Percentiles rank a stretch among this genome's conserved stretches.
These are phyloP conservation scores for Cardiospermum halicacabum DNA, from an alignment of 345 rosid species.

Conservation along the genomic window DNA sequence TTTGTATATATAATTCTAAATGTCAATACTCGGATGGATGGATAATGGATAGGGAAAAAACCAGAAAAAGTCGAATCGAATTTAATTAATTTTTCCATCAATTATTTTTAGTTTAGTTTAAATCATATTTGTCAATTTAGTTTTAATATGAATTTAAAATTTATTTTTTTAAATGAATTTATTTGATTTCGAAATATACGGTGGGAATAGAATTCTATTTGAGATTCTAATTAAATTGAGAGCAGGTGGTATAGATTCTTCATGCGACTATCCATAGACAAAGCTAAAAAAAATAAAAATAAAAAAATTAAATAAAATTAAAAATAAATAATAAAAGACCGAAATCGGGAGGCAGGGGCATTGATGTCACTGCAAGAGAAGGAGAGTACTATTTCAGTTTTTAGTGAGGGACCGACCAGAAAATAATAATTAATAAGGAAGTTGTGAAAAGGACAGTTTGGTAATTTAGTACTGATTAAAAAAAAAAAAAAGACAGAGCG, in stretches of 20 bases:
- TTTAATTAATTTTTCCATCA: no score
- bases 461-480: constrained; percentile 19
- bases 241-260: not conserved
- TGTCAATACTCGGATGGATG: no score
- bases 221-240: not conserved
- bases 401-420: not conserved
- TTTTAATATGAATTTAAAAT: no score
- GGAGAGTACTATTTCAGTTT: not conserved
- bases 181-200: no score
- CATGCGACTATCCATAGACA: not conserved
- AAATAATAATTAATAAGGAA: not conserved
- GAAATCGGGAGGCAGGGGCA: not conserved
- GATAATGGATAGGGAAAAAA: no score
- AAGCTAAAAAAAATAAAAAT: not conserved
- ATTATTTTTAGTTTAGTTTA: no score
- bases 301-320: no score
- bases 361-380: not conserved
- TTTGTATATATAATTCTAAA: no score
- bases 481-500: constrained; percentile 5
- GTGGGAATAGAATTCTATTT: not conserved
- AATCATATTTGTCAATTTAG: no score
- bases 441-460: constrained; percentile 13
- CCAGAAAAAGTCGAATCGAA: no score
- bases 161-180: no score
- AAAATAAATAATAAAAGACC: no score